Percentiles rank a stretch among this genome's conserved stretches.
phyloP scores from a whole-genome alignment of 805 yeast genomes.

The Candida ficus region DNA sequence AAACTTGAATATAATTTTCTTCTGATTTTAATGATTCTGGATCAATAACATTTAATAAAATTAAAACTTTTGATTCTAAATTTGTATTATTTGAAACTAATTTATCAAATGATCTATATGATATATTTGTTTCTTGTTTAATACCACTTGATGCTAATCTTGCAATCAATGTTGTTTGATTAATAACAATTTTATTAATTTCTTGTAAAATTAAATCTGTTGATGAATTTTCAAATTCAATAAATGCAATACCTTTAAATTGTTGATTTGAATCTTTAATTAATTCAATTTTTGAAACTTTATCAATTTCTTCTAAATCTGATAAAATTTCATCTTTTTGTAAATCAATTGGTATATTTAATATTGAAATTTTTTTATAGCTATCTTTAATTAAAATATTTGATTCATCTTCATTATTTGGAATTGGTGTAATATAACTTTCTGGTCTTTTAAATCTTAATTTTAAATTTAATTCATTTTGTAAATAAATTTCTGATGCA shows the following conservation, averaged over 20 bases:
- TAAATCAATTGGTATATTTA: slow-evolving; percentile 38
- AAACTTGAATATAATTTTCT: slow-evolving; percentile 41
- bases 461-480: slow-evolving; percentile 27
- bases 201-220: slow-evolving; percentile 21
- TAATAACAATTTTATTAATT: slow-evolving; percentile 32
- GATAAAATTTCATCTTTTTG: slow-evolving; percentile 40
- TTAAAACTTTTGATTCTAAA: slow-evolving; percentile 43
- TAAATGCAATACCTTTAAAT: slow-evolving; percentile 57
- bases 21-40: slow-evolving; percentile 58
- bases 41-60: slow-evolving; percentile 60
- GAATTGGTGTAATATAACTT: slow-evolving; percentile 36
- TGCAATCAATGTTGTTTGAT: slow-evolving; percentile 32
- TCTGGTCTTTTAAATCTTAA: slow-evolving; percentile 38
- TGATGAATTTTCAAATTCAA: slow-evolving; percentile 29
- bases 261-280: slow-evolving; percentile 42
- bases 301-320: slow-evolving; percentile 36
- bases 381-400: slow-evolving; percentile 30
- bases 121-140: slow-evolving; percentile 15
- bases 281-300: slow-evolving; percentile 36
- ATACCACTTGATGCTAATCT: slow-evolving; percentile 34
- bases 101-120: slow-evolving; percentile 21
- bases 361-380: slow-evolving; percentile 40
- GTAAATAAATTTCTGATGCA: slow-evolving; percentile 36
- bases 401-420: slow-evolving; percentile 21
- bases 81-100: slow-evolving; percentile 8